Conservation (phyloP, 1,284 basidiomycete species). For the Tilletiaria anomala region DNA sequence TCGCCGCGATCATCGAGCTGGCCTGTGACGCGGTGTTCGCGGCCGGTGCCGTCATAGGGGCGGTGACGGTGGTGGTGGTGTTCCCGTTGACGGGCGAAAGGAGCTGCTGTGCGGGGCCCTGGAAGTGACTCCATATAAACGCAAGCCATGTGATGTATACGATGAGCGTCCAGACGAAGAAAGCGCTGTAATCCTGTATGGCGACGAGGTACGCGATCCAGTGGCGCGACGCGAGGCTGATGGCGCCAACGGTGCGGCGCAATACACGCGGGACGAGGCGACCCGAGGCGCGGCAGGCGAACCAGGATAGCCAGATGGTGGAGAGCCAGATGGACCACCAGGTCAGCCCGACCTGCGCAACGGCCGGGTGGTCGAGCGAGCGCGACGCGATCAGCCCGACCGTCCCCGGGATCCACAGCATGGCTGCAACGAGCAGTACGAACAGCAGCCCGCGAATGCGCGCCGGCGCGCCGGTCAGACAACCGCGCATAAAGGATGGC, state of each 20-base stretch:
- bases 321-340: slow-evolving; percentile 82
- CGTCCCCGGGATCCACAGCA: slow-evolving; percentile 48
- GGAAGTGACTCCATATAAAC: slow-evolving; percentile 30
- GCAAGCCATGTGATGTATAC: slow-evolving; percentile 46
- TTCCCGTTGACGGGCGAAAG: no score
- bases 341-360: slow-evolving; percentile 48
- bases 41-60: slow-evolving; percentile 3
- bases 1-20: slow-evolving; percentile 10
- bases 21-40: slow-evolving; percentile 8
- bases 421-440: slow-evolving; percentile 15
- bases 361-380: slow-evolving; percentile 46
- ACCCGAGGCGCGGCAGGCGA: slow-evolving; percentile 57
- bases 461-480: no score
- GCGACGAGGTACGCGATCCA: slow-evolving; percentile 57
- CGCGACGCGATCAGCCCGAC: slow-evolving; percentile 49
- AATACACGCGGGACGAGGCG: slow-evolving; percentile 36
- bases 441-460: slow-evolving; percentile 5
- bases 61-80: background rate
- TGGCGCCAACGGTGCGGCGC: slow-evolving; percentile 9
- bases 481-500: no score
- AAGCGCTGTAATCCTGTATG: slow-evolving; percentile 43
- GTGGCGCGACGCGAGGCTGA: slow-evolving; percentile 4
- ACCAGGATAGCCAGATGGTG: slow-evolving; percentile 71
- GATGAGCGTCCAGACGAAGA: slow-evolving; percentile 57
- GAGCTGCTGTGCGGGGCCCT: slow-evolving; percentile 17